Base-by-base conservation (phyloP, 805 yeast genomes). In the Wickerhamiella hasegawae region DNA sequence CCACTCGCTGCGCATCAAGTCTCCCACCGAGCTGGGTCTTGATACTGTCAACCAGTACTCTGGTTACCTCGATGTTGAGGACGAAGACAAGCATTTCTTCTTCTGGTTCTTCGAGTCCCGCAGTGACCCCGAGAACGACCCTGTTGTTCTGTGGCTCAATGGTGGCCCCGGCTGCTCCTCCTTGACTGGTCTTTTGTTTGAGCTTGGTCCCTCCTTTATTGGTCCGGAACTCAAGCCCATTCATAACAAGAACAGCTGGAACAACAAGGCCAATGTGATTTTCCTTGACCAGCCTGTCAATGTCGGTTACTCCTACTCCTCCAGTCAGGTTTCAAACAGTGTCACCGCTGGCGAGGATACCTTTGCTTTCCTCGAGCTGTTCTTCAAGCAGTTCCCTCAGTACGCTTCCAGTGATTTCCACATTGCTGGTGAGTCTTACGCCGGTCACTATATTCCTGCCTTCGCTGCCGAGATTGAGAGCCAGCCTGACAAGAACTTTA, bases 81-180 rank as follows among this genome's bases (percentile, higher is more conserved):
- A 75, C 32, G 78, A 71, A 45, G 93, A 80, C 53, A 83, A 83
- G 60, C 95, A 83, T 59, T 75, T 82, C 53, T 82, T 81, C 62
- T 68, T 63, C 51, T 66, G 90, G 85, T 76, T 76, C 52, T 84
- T 83, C 49, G 94, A 83, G 58, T 76, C 87, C 40, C 72, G 93
- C 65, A 77, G 76, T 54, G 85, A 80, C 56, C 94, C 94, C n/a
- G 60, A 60, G 43, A 79, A 66, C 40, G 94, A 82, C 57, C 94
- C 94, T 1, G 65, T 82, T 28, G 69, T 84, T 34, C 63, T 84
- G 49, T 82, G 94, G 94, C 66, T 83, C 52, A 83, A 83, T 53
- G 95, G 95, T 47, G 95, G 95, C 14, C 94, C 95, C 30, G 95
- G 95, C 3, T 83, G 94, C 59, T 79, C 92, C 12, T 80, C 93